Percentiles rank a stretch among this genome's conserved stretches.
These are phyloP conservation scores for Fagus sylvatica DNA, from an alignment of 306 rosid species.

Conservation along the genomic window DNA sequence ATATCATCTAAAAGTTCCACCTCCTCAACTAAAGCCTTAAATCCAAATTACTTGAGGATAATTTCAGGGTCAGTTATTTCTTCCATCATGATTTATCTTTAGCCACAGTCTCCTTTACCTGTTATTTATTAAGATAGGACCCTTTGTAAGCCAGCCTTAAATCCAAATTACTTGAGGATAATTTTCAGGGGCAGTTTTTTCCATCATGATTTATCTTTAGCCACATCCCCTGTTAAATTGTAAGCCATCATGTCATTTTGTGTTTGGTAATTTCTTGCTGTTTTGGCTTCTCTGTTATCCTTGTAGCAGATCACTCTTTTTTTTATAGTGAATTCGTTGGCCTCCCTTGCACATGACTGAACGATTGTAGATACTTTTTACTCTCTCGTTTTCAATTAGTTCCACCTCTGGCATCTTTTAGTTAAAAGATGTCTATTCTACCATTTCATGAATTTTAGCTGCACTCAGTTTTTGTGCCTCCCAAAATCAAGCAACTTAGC, in stretches of 20 bases:
- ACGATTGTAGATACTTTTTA: not conserved
- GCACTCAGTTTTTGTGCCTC: not conserved
- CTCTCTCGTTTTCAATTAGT: not conserved
- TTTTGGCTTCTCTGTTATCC: not conserved
- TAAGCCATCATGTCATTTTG: not conserved
- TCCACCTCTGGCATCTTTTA: not conserved
- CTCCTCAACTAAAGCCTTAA: slow-evolving; percentile 35
- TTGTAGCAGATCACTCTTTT: not conserved
- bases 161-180: not conserved
- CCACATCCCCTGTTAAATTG: not conserved
- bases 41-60: not conserved
- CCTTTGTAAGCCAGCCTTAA: not conserved
- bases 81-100: not conserved
- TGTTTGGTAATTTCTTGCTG: too few relatives aligned
- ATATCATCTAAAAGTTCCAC: slow-evolving; percentile 90
- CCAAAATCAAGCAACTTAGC: not conserved
- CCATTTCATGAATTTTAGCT: not conserved
- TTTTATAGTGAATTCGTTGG: not conserved
- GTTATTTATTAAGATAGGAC: not conserved
- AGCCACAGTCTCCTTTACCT: too few relatives aligned
- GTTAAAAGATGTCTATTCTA: not conserved
- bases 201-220: not conserved
- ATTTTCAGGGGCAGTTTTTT: not conserved
- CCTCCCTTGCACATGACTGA: not conserved
- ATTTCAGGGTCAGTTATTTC: not conserved